These are phyloP conservation scores for Ramularia collo-cygni DNA, from an alignment of 2,329 filamentous ascomycete species.

Conservation along the genomic window DNA sequence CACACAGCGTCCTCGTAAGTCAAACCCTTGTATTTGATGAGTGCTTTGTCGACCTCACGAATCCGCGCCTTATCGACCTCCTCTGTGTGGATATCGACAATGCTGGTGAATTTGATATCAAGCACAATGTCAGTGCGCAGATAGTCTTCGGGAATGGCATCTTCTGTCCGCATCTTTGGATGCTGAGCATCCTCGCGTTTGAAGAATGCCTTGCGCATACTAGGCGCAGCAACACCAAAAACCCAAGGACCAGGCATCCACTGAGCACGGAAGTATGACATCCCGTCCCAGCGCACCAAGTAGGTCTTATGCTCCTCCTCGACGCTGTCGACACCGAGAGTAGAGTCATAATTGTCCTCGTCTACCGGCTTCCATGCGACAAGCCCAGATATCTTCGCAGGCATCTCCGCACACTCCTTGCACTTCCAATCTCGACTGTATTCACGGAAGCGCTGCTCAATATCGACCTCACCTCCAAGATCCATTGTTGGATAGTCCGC, in stretches of 20 bases:
- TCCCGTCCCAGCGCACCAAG: conserved; percentile 75
- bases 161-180: conserved; percentile 63
- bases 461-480: conserved; percentile 42
- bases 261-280: conserved; percentile 72
- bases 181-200: conserved; percentile 58
- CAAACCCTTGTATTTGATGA: conserved; percentile 89
- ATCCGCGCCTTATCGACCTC: conserved; percentile 66
- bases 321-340: conserved; percentile 49
- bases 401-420: conserved; percentile 61
- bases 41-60: conserved; percentile 62
- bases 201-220: conserved; percentile 68
- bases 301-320: conserved; percentile 81
- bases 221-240: conserved; percentile 57
- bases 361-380: conserved; percentile 80
- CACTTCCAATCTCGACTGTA: conserved; percentile 75
- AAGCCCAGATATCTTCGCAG: conserved; percentile 65
- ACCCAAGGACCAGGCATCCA: conserved; percentile 93
- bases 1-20: conserved; percentile 86
- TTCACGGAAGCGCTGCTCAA: conserved; percentile 59
- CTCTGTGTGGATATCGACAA: conserved; percentile 53
- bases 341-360: conserved; percentile 48
- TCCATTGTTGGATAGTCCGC: conserved; percentile 37
- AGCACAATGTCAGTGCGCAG: conserved; percentile 85
- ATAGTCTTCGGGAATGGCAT: conserved; percentile 83
- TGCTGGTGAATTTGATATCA: conserved; percentile 62